Percentiles rank a stretch among this genome's conserved stretches.
Evolutionary conservation across 176 grass and related monocot genomes (phyloP).

Genomic region (Juncus inflexus): DNA sequence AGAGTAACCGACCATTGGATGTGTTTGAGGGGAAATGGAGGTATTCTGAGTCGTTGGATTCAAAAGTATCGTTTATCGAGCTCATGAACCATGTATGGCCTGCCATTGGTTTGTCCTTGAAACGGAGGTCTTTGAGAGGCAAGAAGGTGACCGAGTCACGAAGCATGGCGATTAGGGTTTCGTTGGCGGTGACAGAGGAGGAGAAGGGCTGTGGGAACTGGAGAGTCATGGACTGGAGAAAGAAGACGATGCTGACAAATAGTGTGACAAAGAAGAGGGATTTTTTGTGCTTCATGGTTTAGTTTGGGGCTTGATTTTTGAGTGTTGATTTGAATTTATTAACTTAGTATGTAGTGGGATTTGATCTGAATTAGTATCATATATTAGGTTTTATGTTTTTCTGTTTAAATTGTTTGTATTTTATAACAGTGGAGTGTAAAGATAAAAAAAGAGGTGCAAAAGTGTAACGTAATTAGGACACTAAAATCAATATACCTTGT

Average conservation of each 20-base stretch:
- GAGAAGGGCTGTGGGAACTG: neutral
- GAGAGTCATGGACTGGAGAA: conserved; percentile 28
- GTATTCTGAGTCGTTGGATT: conserved; percentile 36
- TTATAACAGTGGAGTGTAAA: too few species aligned
- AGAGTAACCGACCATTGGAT: conserved; percentile 44
- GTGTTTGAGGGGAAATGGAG: conserved; percentile 50
- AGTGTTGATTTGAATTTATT: conserved; percentile 4
- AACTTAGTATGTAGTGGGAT: neutral
- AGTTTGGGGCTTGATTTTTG: neutral
- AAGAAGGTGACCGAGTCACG: conserved; percentile 40
- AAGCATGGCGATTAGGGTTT: conserved; percentile 23
- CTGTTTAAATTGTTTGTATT: too few species aligned
- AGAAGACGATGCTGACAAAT: conserved; percentile 26
- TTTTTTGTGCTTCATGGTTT: neutral
- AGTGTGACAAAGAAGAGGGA: conserved; percentile 24
- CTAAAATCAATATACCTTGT: too few species aligned
- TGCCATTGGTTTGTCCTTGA: neutral
- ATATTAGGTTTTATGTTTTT: neutral
- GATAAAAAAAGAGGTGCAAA: too few species aligned
- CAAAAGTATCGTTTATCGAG: conserved; percentile 43
- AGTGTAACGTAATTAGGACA: too few species aligned
- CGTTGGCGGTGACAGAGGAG: neutral
- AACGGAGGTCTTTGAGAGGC: conserved; percentile 47
- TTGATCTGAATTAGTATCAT: neutral
- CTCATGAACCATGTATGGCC: conserved; percentile 58